These are phyloP conservation scores for Penicillium sp. DNA, from an alignment of 2,329 filamentous ascomycete species.

Conservation along the genomic window DNA sequence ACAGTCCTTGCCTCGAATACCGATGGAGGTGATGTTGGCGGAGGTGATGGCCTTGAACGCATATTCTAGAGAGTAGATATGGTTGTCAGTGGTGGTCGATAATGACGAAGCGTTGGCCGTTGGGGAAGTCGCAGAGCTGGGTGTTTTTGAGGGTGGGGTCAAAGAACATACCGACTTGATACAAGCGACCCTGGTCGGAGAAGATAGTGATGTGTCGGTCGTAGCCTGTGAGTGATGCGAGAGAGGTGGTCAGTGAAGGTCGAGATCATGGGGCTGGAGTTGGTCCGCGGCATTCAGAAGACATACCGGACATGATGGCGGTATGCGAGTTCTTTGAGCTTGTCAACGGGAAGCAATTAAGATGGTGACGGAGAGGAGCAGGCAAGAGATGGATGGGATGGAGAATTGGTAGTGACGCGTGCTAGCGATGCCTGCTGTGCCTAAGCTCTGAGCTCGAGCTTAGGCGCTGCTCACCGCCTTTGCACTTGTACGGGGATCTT, in stretches of 20 bases:
- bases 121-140: neutral
- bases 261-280: constrained; percentile 29
- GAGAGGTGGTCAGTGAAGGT: constrained; percentile 27
- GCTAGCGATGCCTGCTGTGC: constrained; percentile 39
- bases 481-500: neutral
- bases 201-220: constrained; percentile 99
- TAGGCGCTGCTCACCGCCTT: constrained; percentile 37
- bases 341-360: constrained; percentile 8
- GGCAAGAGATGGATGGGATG: constrained; percentile 18
- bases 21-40: constrained; percentile 97
- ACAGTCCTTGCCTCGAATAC: constrained; percentile 92
- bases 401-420: constrained; percentile 32
- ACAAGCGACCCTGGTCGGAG: constrained; percentile 95
- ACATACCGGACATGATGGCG: constrained; percentile 47
- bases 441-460: constrained; percentile 38
- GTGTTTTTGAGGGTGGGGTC: neutral
- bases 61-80: constrained; percentile 69
- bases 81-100: constrained; percentile 29
- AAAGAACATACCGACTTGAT: constrained; percentile 81
- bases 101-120: constrained; percentile 12
- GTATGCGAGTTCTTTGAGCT: constrained; percentile 7
- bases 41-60: constrained; percentile 99
- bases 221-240: constrained; percentile 72
- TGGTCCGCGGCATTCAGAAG: constrained; percentile 5
- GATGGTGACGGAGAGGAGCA: constrained; percentile 3